phyloP scores from a whole-genome alignment of 257 asterid genomes.

The Cordia subcordata region DNA sequence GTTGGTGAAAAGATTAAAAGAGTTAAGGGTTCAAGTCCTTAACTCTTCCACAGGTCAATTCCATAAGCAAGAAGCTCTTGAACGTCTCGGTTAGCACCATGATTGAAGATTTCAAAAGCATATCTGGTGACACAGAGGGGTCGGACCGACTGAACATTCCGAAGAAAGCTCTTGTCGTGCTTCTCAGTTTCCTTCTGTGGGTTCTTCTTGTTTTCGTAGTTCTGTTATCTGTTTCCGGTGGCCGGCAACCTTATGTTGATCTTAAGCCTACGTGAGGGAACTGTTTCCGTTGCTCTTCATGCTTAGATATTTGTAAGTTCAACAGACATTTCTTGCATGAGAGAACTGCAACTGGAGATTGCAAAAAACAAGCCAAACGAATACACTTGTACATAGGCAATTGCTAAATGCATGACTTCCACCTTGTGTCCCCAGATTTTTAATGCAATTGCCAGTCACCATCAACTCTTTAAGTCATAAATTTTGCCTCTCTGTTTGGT shows the following conservation, averaged over 20 bases:
- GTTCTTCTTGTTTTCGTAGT: constrained; percentile 21
- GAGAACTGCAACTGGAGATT: no score
- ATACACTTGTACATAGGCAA: no score
- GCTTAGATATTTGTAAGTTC: no score
- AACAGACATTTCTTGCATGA: no score
- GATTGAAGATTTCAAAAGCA: constrained; percentile 36
- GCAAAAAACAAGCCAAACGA: no score
- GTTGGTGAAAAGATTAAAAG: constrained; percentile 41
- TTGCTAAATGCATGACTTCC: no score
- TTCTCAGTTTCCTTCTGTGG: constrained; percentile 36
- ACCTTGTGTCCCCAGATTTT: no score
- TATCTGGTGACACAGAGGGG: constrained; percentile 37
- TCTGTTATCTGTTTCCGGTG: constrained; percentile 21
- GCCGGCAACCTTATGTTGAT: constrained; percentile 11
- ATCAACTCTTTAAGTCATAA: no score
- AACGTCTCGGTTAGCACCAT: constrained; percentile 33
- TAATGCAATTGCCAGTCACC: no score
- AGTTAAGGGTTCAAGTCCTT: constrained; percentile 41
- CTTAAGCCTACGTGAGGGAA: constrained; percentile 56
- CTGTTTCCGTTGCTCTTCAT: no score
- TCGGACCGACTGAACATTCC: constrained; percentile 22
- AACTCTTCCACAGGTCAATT: constrained; percentile 38
- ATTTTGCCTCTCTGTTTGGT: no score
- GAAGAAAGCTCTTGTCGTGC: constrained; percentile 25
- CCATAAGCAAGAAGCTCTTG: constrained; percentile 44